Conservation (phyloP, 2,329 filamentous ascomycete species). For the Ascochyta viciae-villosae region DNA sequence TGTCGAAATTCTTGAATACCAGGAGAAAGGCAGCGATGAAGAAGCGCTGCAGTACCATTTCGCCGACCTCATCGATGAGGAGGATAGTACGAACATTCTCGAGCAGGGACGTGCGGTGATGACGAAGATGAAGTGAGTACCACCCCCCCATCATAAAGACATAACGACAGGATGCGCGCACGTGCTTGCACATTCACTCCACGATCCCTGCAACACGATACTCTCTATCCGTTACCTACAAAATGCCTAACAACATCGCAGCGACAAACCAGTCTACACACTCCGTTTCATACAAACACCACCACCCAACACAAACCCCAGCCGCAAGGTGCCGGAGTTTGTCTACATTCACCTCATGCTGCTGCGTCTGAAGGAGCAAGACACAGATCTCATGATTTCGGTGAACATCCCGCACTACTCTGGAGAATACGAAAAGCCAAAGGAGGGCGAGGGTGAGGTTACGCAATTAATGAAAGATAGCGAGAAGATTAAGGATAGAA, state of each 20-base stretch:
- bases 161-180: not conserved
- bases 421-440: conserved; percentile 74
- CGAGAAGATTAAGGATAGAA: conserved; percentile 70
- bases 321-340: conserved; percentile 57
- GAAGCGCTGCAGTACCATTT: conserved; percentile 65
- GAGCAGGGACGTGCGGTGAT: conserved; percentile 38
- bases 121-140: conserved; percentile 48
- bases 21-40: conserved; percentile 72
- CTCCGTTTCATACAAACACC: conserved; percentile 67
- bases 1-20: conserved; percentile 86
- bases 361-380: conserved; percentile 75
- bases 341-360: conserved; percentile 80
- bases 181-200: not conserved
- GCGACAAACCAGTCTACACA: conserved; percentile 67
- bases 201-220: not conserved
- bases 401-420: conserved; percentile 87
- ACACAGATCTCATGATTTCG: conserved; percentile 82
- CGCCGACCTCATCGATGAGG: conserved; percentile 53
- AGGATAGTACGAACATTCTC: conserved; percentile 47
- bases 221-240: not conserved
- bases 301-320: conserved; percentile 36
- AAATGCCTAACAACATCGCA: conserved; percentile 20
- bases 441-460: conserved; percentile 67
- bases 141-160: not conserved
- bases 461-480: conserved; percentile 67